Evolutionary conservation across 208 protist genomes (phyloP), one percentile per base, ranked within the genome.

Genomic region (Trypanosoma melophagium): DNA sequence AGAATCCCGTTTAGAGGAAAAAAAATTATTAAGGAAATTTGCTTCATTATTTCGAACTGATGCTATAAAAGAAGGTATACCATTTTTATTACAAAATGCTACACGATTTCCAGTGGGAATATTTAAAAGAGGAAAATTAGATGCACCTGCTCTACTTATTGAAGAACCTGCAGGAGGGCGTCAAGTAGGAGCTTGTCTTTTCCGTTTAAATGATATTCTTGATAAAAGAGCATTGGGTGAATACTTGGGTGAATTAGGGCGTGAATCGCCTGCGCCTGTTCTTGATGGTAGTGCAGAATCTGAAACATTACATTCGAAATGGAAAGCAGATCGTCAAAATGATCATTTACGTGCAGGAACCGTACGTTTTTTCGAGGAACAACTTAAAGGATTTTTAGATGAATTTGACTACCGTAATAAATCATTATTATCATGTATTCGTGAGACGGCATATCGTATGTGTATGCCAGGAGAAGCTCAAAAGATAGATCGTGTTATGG

Each of bases 401-500:
- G 71, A 87, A 69, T 94, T 96, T 69, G 58, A 91, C 53, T 97
- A 94, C 45, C 56, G 55, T 35, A 82, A 84, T 50, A 94, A 89
- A 60, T 72, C 81, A 14, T 83, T 97, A 16, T 68, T 96, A 7
- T 69, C 73, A 10, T 79, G 86, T 17, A 92, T 96, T 71, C 89
- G 93, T 40, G 83, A 94, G 61, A 89, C 95, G 73, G 86, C 94
- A 12, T 96, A 87, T 67, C 66, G 70, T 40, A 76, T 95, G 35
- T 89, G 80, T 57, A 77, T 97, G 66, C 94, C 94, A 12, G 92
- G 94, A 16, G 94, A 97, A 81, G 89, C 91, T 24, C 94, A 97
- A 78, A 96, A 97, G 63, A 97, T 97, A 61, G 94, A 97, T 78
- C 86, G 94, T 16, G 84, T 97, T 38, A 97, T 97, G 91, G 88